Conservation (phyloP, 1,139 yeast genomes). For the Taiozyma sp. region DNA sequence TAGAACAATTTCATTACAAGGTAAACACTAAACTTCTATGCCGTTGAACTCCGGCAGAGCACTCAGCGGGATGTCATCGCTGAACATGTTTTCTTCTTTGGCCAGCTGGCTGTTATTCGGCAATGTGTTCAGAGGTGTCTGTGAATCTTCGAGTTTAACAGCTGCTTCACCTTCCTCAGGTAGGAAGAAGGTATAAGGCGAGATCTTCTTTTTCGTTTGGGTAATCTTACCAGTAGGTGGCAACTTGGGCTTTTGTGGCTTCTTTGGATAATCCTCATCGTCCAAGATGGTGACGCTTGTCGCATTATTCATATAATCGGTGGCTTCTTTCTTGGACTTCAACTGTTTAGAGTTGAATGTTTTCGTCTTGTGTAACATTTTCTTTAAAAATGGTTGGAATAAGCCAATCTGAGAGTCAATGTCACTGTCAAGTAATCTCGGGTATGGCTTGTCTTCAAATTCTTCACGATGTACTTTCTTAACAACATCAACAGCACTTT, state of each 20-base stretch:
- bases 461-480: constrained; percentile 59
- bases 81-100: background rate
- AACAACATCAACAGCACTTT: constrained; percentile 39
- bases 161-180: constrained; percentile 26
- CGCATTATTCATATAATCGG: constrained; percentile 21
- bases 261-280: constrained; percentile 47
- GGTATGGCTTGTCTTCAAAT: constrained; percentile 47
- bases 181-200: constrained; percentile 48
- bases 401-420: constrained; percentile 53
- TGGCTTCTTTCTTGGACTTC: constrained; percentile 49
- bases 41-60: background rate
- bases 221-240: constrained; percentile 94
- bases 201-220: constrained; percentile 58
- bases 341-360: constrained; percentile 38
- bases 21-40: background rate
- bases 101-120: background rate
- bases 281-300: constrained; percentile 26
- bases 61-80: background rate
- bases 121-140: background rate
- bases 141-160: background rate
- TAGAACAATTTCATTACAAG: background rate
- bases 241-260: constrained; percentile 77
- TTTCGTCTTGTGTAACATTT: constrained; percentile 50
- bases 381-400: constrained; percentile 53
- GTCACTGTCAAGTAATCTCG: constrained; percentile 45